Base-by-base conservation (phyloP, 768 basidiomycete species). In the Neoboletus brunneissimus region DNA sequence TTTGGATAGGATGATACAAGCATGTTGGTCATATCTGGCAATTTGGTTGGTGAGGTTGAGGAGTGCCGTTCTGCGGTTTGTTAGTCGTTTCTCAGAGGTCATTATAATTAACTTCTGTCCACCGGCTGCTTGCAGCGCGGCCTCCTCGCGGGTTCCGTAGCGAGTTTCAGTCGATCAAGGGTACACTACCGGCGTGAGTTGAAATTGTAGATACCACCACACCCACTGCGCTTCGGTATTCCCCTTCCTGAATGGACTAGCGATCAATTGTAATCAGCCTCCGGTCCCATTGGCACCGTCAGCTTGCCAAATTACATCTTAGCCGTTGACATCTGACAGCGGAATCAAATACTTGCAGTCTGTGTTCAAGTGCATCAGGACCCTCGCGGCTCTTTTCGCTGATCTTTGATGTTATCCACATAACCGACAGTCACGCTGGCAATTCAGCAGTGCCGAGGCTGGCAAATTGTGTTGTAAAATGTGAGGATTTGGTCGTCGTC, bases 91-190 rank as follows among this genome's bases (percentile, higher is more conserved):
- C 54, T 46, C 64, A 56, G 50, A 60, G 56, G 40, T 27, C 43
- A 51, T 55, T 31, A 47, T 59, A 60, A 66, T 64, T 47, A 64
- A 56, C 60, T 64, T 68, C 58, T 64, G 59, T 67, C 49, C 57
- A 59, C 58, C 51, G 57, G 64, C 67, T 64, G 65, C 56, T 53
- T 69, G 66, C 67, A 57, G 70, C 60, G 67, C 62, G 70, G 67
- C 69, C 58, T 67, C 69, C 70, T 64, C 59, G 50, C 65, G 67
- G 60, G 56, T 32, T 52, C 42, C 32, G 52, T 44, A 35, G 43
- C 49, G 55, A 49, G 53, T 34, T 54, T 59, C 42, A 43, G 49
- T 62, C 48, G 54, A 68, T 60, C 56, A 31, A 42, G 53, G 55
- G 54, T 52, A 35, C 41, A 38, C 49, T n/a, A 18, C 18, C 25